Conservation (phyloP, 805 yeast species). For the Saccharomycopsis javanensis region DNA sequence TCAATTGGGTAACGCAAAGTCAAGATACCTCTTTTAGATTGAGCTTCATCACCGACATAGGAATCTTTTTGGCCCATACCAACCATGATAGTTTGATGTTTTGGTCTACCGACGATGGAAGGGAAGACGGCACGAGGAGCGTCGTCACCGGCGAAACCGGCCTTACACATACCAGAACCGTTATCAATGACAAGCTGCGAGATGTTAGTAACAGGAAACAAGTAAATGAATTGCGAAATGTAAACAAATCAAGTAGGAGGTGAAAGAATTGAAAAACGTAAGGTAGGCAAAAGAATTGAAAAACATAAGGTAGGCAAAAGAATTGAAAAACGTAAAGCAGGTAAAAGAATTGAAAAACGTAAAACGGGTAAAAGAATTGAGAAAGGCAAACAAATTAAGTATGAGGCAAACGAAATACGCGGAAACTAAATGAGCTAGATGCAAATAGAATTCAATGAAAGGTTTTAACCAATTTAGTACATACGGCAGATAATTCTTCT, state of each 20-base stretch:
- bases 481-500: slow-evolving; percentile 2
- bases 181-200: slow-evolving; percentile 71
- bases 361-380: too few relatives aligned
- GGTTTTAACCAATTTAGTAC: too few relatives aligned
- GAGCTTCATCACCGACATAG: slow-evolving; percentile 99
- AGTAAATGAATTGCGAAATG: background rate
- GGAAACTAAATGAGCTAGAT: too few relatives aligned
- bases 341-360: too few relatives aligned
- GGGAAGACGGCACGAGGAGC: slow-evolving; percentile 99
- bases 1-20: slow-evolving; percentile 98
- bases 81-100: slow-evolving; percentile 99
- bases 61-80: slow-evolving; percentile 99
- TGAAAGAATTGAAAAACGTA: too few relatives aligned
- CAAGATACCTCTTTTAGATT: slow-evolving; percentile 99
- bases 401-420: too few relatives aligned
- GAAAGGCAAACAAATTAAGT: too few relatives aligned
- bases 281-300: too few relatives aligned
- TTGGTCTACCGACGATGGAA: slow-evolving; percentile 99
- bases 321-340: too few relatives aligned
- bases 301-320: too few relatives aligned
- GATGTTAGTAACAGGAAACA: background rate
- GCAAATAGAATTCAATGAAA: too few relatives aligned
- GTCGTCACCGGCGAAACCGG: slow-evolving; percentile 99
- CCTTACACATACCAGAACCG: slow-evolving; percentile 99
- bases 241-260: too few relatives aligned